Evolutionary conservation across 768 basidiomycete genomes (phyloP).

Genomic region (Filobasidium floriforme): DNA sequence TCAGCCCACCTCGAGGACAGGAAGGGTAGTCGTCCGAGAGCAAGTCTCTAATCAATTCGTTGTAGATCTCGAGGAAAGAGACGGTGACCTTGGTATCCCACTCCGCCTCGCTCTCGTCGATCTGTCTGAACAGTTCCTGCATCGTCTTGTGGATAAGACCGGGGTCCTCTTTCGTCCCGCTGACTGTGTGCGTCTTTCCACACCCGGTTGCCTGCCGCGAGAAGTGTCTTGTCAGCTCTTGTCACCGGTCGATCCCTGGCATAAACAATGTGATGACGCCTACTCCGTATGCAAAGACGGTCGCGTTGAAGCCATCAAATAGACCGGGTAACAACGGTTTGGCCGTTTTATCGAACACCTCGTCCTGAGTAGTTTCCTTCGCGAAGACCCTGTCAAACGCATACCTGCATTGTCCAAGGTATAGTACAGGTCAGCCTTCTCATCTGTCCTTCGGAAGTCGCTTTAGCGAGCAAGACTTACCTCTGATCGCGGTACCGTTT

Average conservation of each 20-base stretch:
- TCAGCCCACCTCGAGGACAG: conserved; percentile 75
- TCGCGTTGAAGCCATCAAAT: conserved; percentile 90
- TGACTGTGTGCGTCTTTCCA: conserved; percentile 98
- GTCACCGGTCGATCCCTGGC: conserved; percentile 4
- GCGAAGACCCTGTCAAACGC: conserved; percentile 93
- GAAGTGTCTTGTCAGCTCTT: not conserved
- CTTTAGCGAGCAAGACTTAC: conserved; percentile 26
- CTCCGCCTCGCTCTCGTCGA: conserved; percentile 77
- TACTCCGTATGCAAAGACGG: conserved; percentile 97
- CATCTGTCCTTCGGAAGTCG: too few species aligned
- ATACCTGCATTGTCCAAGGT: conserved; percentile 53
- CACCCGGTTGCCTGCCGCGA: conserved; percentile 88
- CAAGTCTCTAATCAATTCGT: conserved; percentile 95
- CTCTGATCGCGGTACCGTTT: conserved; percentile 93
- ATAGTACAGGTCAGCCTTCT: too few species aligned
- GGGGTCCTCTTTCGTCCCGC: conserved; percentile 75
- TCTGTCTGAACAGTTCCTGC: conserved; percentile 90
- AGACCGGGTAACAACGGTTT: conserved; percentile 69
- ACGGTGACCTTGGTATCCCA: conserved; percentile 80
- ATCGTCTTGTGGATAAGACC: conserved; percentile 95
- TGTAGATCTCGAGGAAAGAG: conserved; percentile 97
- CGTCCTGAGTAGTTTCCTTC: conserved; percentile 68
- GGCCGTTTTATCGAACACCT: conserved; percentile 78
- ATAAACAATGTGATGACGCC: conserved; percentile 41
- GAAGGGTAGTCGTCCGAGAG: conserved; percentile 58